Percentiles rank a stretch among this genome's conserved stretches.
Evolutionary conservation across 352 stramenopile species (phyloP).

Genomic region (Phytophthora vignae): DNA sequence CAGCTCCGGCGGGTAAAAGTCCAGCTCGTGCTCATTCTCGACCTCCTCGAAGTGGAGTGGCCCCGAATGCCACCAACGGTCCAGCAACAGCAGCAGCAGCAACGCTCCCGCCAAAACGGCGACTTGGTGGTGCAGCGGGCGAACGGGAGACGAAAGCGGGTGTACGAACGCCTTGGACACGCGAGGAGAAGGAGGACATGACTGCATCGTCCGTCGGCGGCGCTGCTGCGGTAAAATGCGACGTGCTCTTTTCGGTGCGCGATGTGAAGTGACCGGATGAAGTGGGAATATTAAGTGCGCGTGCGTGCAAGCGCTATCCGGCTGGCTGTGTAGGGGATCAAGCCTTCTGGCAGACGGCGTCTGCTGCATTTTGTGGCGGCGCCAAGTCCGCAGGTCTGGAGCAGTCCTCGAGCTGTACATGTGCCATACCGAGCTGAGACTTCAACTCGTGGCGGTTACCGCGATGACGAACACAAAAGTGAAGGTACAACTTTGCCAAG

Average conservation of each 20-base stretch:
- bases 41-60: constrained; percentile 28
- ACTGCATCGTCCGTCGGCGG: constrained; percentile 10
- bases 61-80: constrained; percentile 31
- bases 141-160: constrained; percentile 1
- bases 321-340: too few relatives aligned
- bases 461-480: background rate
- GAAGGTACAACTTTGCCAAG: background rate
- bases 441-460: background rate
- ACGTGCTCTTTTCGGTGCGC: background rate
- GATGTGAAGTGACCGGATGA: background rate
- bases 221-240: background rate
- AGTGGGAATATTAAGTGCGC: background rate
- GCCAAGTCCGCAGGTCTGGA: too few relatives aligned
- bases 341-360: too few relatives aligned
- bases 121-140: constrained; percentile 7
- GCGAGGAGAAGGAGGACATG: background rate
- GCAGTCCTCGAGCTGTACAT: background rate
- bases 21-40: constrained; percentile 34
- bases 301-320: too few relatives aligned
- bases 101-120: constrained; percentile 3
- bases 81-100: constrained; percentile 18
- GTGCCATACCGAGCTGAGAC: background rate
- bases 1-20: constrained; percentile 35
- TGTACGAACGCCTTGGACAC: constrained; percentile 1
- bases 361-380: too few relatives aligned